A percentile compares a stretch with the other conserved stretches of the same genome.
Evolutionary conservation across 768 basidiomycete genomes (phyloP).

Genomic region (Boletus rex-veris): DNA sequence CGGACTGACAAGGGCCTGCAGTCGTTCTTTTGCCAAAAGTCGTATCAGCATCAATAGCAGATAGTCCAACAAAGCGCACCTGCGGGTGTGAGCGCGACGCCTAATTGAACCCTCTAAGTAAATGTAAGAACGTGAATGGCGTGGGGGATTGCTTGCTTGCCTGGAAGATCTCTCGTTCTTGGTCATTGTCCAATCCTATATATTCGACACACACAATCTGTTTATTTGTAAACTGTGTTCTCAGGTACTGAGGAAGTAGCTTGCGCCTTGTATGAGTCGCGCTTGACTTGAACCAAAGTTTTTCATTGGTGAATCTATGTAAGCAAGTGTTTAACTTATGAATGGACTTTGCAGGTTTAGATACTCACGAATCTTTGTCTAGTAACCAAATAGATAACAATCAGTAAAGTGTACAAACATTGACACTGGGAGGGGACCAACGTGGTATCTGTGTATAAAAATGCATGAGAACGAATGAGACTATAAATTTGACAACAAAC

Average conservation of each 20-base stretch:
- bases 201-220: conserved; percentile 56
- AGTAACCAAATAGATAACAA: not conserved
- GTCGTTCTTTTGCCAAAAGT: conserved; percentile 37
- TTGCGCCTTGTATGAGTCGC: conserved; percentile 22
- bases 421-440: conserved; percentile 24
- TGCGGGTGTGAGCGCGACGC: conserved; percentile 47
- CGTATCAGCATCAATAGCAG: not conserved
- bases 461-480: not conserved
- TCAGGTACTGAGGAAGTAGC: conserved; percentile 34
- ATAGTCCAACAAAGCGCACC: conserved; percentile 29
- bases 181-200: conserved; percentile 41
- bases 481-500: conserved; percentile 36
- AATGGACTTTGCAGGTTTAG: not conserved
- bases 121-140: not conserved
- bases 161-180: conserved; percentile 69
- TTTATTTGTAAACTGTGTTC: conserved; percentile 40
- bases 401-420: conserved; percentile 6
- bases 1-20: conserved; percentile 48
- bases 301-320: conserved; percentile 33
- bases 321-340: not conserved
- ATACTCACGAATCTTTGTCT: conserved; percentile 42
- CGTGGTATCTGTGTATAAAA: conserved; percentile 39
- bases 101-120: conserved; percentile 48
- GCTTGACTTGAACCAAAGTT: conserved; percentile 35
- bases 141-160: conserved; percentile 24